phyloP scores from a whole-genome alignment of 768 basidiomycete species.

The Sistotremastrum suecicum region DNA sequence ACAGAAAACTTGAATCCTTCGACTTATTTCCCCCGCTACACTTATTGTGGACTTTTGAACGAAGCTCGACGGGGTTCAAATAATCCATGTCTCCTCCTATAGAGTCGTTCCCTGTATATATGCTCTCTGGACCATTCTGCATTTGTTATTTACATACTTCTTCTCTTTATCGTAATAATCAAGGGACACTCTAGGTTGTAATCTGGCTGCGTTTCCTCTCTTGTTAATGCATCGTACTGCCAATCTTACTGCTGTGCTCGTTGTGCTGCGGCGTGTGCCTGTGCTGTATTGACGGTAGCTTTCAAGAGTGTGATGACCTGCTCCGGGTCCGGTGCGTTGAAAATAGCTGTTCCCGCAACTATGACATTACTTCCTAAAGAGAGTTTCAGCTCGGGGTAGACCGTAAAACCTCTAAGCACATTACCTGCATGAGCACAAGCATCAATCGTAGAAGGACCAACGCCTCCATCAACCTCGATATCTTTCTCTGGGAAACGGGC shows the following conservation, averaged over 20 bases:
- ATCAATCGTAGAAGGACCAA: constrained; percentile 82
- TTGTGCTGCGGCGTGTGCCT: constrained; percentile 18
- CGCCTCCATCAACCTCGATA: constrained; percentile 97
- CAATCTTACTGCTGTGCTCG: too few relatives aligned
- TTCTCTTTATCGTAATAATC: not conserved
- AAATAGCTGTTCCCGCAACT: constrained; percentile 94
- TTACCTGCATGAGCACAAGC: constrained; percentile 81
- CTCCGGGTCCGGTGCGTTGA: constrained; percentile 65
- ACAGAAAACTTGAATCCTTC: too few relatives aligned
- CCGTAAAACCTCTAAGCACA: constrained; percentile 8
- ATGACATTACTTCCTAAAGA: constrained; percentile 90
- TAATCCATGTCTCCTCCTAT: not conserved
- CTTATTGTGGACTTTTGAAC: not conserved
- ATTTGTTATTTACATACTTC: not conserved
- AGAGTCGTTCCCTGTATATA: not conserved
- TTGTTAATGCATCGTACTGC: too few relatives aligned
- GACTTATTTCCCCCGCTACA: too few relatives aligned
- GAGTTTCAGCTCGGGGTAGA: not conserved
- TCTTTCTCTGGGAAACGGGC: constrained; percentile 85
- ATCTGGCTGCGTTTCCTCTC: too few relatives aligned
- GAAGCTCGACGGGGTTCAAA: not conserved
- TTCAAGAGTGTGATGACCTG: constrained; percentile 65
- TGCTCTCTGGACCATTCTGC: not conserved
- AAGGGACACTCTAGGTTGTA: too few relatives aligned
- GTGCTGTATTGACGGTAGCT: constrained; percentile 52